A percentile compares a stretch with the other conserved stretches of the same genome.
These are phyloP conservation scores for Xylaria sp. DNA, from an alignment of 495 filamentous ascomycete genomes.

Conservation along the genomic window DNA sequence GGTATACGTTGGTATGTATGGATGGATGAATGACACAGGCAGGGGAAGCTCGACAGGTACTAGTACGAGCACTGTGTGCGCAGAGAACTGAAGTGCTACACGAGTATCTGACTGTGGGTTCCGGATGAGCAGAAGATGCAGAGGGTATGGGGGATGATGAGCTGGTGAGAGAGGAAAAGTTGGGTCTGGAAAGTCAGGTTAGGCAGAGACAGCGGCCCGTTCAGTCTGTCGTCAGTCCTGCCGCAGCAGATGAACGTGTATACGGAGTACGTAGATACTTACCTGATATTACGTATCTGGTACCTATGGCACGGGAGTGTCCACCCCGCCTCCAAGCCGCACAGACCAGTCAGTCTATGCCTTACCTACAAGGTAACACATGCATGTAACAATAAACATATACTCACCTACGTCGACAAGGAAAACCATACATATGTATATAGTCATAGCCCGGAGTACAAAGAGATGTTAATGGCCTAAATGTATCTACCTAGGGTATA, in stretches of 20 bases:
- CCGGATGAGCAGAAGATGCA: conserved; percentile 6
- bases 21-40: neutral
- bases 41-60: neutral
- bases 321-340: neutral
- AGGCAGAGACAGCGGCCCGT: conserved; percentile 14
- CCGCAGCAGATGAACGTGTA: conserved; percentile 6
- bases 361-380: too few relatives aligned
- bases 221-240: conserved; percentile 14
- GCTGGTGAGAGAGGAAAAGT: neutral
- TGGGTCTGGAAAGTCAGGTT: neutral
- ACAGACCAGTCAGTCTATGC: neutral
- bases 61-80: neutral
- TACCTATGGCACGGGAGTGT: neutral
- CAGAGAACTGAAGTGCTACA: neutral
- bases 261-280: neutral
- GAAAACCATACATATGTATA: neutral
- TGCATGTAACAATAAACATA: neutral
- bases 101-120: conserved; percentile 6
- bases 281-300: conserved; percentile 4
- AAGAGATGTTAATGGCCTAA: neutral
- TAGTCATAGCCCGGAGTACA: neutral
- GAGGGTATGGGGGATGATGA: neutral
- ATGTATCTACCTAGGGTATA: too few relatives aligned
- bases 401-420: neutral
- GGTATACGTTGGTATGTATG: too few relatives aligned